Evolutionary conservation across 2,329 filamentous ascomycete species (phyloP), one percentile per base, ranked within the genome.

Genomic region (Penicillium corylophilum): DNA sequence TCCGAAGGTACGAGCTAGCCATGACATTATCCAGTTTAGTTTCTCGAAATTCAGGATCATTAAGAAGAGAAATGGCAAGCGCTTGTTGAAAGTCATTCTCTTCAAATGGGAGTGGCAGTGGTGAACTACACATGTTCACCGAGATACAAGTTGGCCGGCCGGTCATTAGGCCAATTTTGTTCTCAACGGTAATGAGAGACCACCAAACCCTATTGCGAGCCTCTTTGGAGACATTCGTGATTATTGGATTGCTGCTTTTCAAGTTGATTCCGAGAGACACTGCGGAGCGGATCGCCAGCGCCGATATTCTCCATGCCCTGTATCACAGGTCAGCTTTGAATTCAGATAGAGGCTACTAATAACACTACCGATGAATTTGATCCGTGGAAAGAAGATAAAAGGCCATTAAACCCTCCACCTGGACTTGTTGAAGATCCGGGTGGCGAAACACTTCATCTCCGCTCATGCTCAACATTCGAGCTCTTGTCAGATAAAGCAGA

Each of bases 181-280:
- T 67, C 50, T 74, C 72, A 2, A 73, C 51, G 0, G 57, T 51
- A 46, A 68, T 69, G 2, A 75, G 53, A 28, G 70, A 68, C 67
- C 71, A 74, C 73, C 73, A 76, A 1, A 74, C 60, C 20, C 70
- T 64, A 38, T 68, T 70, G 3, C 70, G 66, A 9, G 64, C 59
- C 52, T 73, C 71, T 47, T 70, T 73, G 15, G 71, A 67, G 2
- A 60, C 50, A 23, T 65, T 59, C 13, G 63, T 54, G 18, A 71
- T 59, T 2, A 56, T 58, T 9, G 44, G 50, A 36, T 64, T 67
- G 18, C 63, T 62, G 36, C 64, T 73, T 24, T 63, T 65, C 36
- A 74, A 51, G 36, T 75, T 72, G 24, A 76, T 54, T 0, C 72
- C 73, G 36, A 76, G 53, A 0, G 71, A 60, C 18, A 66, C 59